Percentiles rank a stretch among this genome's conserved stretches.
Evolutionary conservation across 129 eudicot genomes (phyloP).

Genomic region (Centella asiatica): DNA sequence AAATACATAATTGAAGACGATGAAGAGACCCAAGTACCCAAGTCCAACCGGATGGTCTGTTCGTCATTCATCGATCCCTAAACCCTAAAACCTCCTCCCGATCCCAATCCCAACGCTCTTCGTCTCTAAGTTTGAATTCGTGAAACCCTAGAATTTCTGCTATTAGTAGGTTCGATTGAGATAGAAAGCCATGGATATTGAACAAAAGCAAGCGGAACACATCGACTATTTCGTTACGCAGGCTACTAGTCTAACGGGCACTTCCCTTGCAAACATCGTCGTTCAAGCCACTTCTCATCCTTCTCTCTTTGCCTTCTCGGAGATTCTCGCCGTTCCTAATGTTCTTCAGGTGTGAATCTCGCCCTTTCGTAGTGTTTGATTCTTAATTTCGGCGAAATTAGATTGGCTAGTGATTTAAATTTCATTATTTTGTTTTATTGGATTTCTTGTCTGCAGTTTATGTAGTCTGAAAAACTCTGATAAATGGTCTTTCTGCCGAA

Average conservation of each 20-base stretch:
- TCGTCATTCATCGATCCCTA: no score
- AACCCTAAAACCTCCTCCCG: no score
- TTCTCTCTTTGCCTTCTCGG: constrained; percentile 91
- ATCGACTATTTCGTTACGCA: constrained; percentile 74
- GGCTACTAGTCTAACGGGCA: constrained; percentile 45
- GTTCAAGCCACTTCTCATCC: constrained; percentile 88
- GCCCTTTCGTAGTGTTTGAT: neutral
- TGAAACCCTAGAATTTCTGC: no score
- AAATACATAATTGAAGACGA: no score
- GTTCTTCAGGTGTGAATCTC: constrained; percentile 51
- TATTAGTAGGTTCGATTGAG: neutral
- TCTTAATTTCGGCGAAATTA: neutral
- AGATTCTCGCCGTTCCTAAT: constrained; percentile 73
- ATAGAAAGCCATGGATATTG: constrained; percentile 46
- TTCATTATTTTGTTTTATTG: no score
- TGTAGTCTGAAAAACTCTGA: no score
- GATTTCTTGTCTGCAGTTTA: neutral
- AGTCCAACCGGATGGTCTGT: no score
- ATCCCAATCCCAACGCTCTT: no score
- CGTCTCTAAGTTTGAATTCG: no score
- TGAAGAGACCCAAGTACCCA: no score
- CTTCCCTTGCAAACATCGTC: constrained; percentile 42
- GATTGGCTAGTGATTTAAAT: no score
- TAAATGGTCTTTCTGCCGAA: no score
- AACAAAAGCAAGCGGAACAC: constrained; percentile 81